phyloP scores from a whole-genome alignment of 2,329 filamentous ascomycete genomes.

The Alternaria burnsii region DNA sequence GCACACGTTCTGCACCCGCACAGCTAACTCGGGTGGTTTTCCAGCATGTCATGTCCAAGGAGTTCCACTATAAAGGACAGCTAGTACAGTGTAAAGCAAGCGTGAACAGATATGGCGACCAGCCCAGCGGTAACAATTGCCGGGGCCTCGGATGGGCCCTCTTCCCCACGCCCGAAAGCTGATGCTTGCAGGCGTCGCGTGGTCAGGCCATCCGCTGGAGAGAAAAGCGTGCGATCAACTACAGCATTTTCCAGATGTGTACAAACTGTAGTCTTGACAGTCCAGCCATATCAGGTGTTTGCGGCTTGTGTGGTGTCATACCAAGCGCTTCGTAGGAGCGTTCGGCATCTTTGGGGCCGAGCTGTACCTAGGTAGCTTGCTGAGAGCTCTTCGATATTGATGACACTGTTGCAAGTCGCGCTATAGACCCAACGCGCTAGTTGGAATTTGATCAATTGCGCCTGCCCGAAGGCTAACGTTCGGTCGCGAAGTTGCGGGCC shows the following conservation, averaged over 20 bases:
- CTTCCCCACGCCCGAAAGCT: constrained; percentile 27
- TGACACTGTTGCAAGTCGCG: background rate
- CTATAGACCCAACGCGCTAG: background rate
- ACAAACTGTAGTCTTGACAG: background rate
- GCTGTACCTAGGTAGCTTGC: background rate
- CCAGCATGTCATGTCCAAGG: background rate
- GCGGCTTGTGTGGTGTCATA: constrained; percentile 6
- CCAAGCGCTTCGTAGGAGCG: constrained; percentile 5
- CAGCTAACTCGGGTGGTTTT: background rate
- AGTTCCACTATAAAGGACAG: constrained; percentile 1
- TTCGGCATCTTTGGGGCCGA: constrained; percentile 2
- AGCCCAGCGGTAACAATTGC: constrained; percentile 21
- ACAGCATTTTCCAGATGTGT: background rate
- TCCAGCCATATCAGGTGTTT: background rate
- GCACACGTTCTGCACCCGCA: background rate
- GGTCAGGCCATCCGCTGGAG: constrained; percentile 6
- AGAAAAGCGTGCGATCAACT: constrained; percentile 6
- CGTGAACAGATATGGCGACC: constrained; percentile 5
- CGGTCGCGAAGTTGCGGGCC: constrained; percentile 2
- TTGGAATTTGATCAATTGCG: background rate
- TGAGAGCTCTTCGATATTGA: background rate
- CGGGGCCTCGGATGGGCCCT: constrained; percentile 19
- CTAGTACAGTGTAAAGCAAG: background rate
- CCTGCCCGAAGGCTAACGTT: background rate
- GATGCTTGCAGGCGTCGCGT: constrained; percentile 17